Evolutionary conservation across 805 yeast species (phyloP), one percentile per base, ranked within the genome.

Genomic region (Ogataea trehalophila): DNA sequence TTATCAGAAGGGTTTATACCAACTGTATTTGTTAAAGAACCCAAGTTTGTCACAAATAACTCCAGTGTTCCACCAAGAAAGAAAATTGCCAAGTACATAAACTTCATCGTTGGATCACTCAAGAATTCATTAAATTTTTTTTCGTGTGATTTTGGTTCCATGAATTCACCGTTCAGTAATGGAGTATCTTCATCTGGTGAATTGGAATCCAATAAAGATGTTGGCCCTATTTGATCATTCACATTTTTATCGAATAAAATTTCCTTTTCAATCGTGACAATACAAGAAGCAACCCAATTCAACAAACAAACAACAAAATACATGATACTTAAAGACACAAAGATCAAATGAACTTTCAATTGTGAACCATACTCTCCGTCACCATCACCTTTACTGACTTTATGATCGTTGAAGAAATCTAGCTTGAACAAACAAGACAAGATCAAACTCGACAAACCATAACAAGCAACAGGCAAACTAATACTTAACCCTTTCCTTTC

Each of bases 381-480:
- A 1, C 51, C 56, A 16, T 57, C 57, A 50, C 51, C 53, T 20
- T 20, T 20, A 20, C 20, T 20, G 4, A 20, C 20, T 3, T 20
- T 20, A 20, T 20, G 20, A 5, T 51, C 34, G 20, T 52, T 58
- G 43, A 66, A 81, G 71, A 69, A 7, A 55, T 53, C 22, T 74
- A 60, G 49, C 73, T 77, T 61, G 79, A 65, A 40, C 79, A 60
- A 61, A 33, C 82, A 90, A 0, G 96, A 76, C 4, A 87, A 85
- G 42, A 91, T 65, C 46, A 94, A 70, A 2, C 95, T 79, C 5
- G 95, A 85, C 31, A 89, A 59, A 1, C 98, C 99, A 64, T 85
- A 91, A 52, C 85, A 85, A 0, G 95, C 79, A 2, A 92, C 91
- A 0, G 99, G 99, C 40, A 86, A 75, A 45, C 95, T 85, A 39